Conservation (phyloP, 2,329 filamentous ascomycete species). For the Rhytidhysteron rufulum region DNA sequence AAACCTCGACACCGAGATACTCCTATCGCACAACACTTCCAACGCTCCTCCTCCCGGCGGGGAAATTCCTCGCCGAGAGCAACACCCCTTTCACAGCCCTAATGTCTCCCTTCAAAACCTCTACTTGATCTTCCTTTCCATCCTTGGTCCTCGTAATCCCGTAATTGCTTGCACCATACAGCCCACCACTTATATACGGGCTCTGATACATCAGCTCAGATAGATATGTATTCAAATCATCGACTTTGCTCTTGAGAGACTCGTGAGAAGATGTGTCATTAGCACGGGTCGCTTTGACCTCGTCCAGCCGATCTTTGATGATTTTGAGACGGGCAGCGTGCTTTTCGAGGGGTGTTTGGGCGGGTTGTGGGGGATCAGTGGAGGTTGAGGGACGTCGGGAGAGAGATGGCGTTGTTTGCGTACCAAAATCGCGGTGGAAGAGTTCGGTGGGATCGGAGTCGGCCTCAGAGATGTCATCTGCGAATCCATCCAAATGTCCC, state of each 20-base stretch:
- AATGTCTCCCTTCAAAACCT: constrained; percentile 70
- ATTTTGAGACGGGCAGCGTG: constrained; percentile 48
- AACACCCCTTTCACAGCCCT: constrained; percentile 75
- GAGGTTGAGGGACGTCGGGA: constrained; percentile 36
- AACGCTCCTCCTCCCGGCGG: constrained; percentile 10
- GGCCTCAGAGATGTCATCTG: constrained; percentile 42
- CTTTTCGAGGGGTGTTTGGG: constrained; percentile 24
- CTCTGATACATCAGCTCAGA: constrained; percentile 41
- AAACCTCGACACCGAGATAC: too few species aligned
- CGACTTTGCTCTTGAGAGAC: constrained; percentile 46
- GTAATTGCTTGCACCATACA: constrained; percentile 25
- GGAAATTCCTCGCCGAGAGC: constrained; percentile 71
- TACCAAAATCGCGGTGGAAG: constrained; percentile 76
- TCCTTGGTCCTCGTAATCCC: constrained; percentile 43
- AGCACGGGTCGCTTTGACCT: constrained; percentile 47
- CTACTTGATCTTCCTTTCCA: constrained; percentile 65
- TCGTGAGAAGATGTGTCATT: constrained; percentile 51
- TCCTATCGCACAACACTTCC: background rate
- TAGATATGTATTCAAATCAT: constrained; percentile 61
- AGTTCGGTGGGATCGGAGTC: constrained; percentile 69
- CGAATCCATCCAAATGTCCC: constrained; percentile 20
- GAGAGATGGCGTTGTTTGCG: constrained; percentile 63
- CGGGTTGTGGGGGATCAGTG: constrained; percentile 16
- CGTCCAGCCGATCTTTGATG: constrained; percentile 49
- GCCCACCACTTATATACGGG: constrained; percentile 42